phyloP scores from a whole-genome alignment of 2,329 filamentous ascomycete species.

The Penicillium sp. region DNA sequence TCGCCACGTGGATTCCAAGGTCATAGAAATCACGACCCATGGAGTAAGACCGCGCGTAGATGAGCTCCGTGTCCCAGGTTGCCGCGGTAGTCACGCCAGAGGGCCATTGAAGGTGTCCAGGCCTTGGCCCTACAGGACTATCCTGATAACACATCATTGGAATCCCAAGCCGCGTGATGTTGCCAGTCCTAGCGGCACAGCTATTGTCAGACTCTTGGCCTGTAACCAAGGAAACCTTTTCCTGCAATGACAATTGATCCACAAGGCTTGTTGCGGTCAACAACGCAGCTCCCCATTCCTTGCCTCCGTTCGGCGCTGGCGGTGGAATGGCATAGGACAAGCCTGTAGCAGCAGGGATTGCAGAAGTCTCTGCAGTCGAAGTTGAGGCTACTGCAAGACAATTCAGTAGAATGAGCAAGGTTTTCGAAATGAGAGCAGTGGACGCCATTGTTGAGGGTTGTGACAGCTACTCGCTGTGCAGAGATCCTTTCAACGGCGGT shows the following conservation, averaged over 20 bases:
- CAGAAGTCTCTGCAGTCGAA: no score
- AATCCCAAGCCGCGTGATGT: constrained; percentile 30
- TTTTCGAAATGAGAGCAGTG: no score
- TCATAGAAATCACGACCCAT: constrained; percentile 57
- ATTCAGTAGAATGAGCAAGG: no score
- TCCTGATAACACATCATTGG: constrained; percentile 41
- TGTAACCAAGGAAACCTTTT: background rate
- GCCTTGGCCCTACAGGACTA: constrained; percentile 41
- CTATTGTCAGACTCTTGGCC: background rate
- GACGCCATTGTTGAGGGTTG: no score
- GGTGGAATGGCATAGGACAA: no score
- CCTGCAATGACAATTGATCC: background rate
- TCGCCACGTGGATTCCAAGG: constrained; percentile 45
- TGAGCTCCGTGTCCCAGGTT: constrained; percentile 53
- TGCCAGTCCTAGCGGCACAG: background rate
- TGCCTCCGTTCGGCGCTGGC: no score
- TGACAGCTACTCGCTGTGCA: no score
- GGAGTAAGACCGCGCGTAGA: constrained; percentile 48
- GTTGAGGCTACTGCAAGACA: no score
- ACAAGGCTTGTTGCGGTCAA: no score
- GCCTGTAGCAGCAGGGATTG: no score
- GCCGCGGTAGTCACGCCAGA: constrained; percentile 41
- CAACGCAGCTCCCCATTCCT: no score
- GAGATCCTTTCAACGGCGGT: no score
- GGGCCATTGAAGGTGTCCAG: constrained; percentile 42